A percentile compares a stretch with the other conserved stretches of the same genome.
These are phyloP conservation scores for Mortierella sp. DNA, from an alignment of 371 early-diverging fungal genomes.

Conservation along the genomic window DNA sequence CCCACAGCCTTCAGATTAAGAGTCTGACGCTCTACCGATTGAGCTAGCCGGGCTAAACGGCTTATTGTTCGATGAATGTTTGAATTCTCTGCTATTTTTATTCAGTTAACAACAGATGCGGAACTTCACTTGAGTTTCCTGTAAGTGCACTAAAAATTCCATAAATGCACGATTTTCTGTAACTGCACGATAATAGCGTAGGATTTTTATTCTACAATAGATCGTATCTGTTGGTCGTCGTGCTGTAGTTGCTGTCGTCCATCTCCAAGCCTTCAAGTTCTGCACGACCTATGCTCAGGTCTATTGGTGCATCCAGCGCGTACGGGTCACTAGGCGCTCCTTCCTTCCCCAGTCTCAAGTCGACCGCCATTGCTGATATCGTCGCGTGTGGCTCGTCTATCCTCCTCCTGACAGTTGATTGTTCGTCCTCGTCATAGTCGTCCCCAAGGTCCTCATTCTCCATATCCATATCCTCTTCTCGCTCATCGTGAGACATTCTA, in stretches of 20 bases:
- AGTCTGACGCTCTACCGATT: slow-evolving; percentile 97
- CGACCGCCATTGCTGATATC: background rate
- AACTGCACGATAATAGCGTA: too few species aligned
- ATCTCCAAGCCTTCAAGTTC: background rate
- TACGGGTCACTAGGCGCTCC: background rate
- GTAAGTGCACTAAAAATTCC: too few species aligned
- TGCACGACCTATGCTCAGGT: background rate
- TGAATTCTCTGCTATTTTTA: too few species aligned
- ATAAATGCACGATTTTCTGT: too few species aligned
- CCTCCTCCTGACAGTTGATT: background rate
- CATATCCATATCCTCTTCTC: background rate
- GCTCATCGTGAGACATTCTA: too few species aligned
- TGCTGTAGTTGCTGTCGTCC: too few species aligned
- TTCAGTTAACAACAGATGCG: too few species aligned
- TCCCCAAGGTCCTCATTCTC: background rate
- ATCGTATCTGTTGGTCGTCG: background rate
- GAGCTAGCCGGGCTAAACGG: slow-evolving; percentile 97
- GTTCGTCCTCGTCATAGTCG: background rate
- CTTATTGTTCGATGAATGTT: too few species aligned
- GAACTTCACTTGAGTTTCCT: too few species aligned
- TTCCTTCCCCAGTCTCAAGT: background rate
- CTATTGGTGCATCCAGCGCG: slow-evolving; percentile 12
- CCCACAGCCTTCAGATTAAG: slow-evolving; percentile 96
- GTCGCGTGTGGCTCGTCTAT: background rate
- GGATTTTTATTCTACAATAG: background rate